Evolutionary conservation across 805 yeast species (phyloP).

Genomic region (Nakazawaea siamensis): DNA sequence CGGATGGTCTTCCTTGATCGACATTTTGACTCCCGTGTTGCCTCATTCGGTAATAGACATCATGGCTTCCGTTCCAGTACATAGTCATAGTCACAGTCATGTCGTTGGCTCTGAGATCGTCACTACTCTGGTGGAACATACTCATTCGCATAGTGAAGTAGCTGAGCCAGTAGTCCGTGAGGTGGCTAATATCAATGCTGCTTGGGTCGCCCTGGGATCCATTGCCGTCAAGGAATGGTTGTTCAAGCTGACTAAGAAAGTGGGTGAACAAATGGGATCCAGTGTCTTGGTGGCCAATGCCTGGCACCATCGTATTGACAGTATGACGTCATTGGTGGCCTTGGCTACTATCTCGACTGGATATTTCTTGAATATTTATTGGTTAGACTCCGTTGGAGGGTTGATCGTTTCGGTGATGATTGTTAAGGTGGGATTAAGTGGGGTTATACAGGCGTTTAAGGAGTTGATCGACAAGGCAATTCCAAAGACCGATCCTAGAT

Average conservation of each 20-base stretch:
- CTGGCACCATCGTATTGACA: conserved; percentile 97
- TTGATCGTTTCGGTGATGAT: conserved; percentile 74
- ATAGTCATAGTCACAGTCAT: conserved; percentile 48
- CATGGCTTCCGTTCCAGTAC: conserved; percentile 39
- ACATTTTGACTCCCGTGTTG: conserved; percentile 56
- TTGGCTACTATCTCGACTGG: conserved; percentile 83
- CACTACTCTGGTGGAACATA: conserved; percentile 11
- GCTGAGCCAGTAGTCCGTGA: conserved; percentile 18
- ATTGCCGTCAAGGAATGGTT: conserved; percentile 84
- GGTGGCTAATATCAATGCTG: conserved; percentile 77
- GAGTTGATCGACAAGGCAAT: conserved; percentile 77
- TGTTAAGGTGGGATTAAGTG: conserved; percentile 75
- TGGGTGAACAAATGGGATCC: conserved; percentile 73
- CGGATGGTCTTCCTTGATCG: conserved; percentile 76
- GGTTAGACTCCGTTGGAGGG: conserved; percentile 93
- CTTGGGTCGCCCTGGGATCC: conserved; percentile 91
- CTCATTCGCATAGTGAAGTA: conserved; percentile 17
- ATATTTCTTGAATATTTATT: conserved; percentile 63
- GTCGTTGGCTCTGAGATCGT: conserved; percentile 2
- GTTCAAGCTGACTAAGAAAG: conserved; percentile 70
- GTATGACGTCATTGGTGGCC: conserved; percentile 87
- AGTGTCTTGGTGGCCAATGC: conserved; percentile 94
- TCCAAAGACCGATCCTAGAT: conserved; percentile 40
- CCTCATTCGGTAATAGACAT: conserved; percentile 53
- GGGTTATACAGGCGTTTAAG: conserved; percentile 58